Evolutionary conservation across 345 rosid species (phyloP), one percentile per base, ranked within the genome.

Genomic region (Nephelium lappaceum): DNA sequence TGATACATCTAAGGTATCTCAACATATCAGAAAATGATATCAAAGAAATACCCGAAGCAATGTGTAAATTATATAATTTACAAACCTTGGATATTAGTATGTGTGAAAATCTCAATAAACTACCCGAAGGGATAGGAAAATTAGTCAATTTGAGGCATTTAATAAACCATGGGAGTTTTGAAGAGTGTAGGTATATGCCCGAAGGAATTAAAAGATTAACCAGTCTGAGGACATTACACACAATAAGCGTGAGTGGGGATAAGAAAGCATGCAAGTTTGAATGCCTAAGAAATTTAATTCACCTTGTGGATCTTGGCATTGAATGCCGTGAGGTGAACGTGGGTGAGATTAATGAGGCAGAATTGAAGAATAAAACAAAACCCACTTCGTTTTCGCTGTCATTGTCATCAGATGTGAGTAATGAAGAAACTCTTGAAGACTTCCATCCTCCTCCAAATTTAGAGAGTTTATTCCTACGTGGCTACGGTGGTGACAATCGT

Each of bases 121-220:
- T 77, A 61, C 75, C 80, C 0, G 6, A 5, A 4, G 58, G 14
- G 15, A 58, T 27, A 1, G 61, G 23, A n/a, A 77, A 61, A 58
- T 74, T 77, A 19, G 2, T 3, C 69, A 70, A 42, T 0, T 47
- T 77, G 45, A 77, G 67, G 74, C 69, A 77, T 77, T 45, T 69
- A 11, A 3, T 15, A 5, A 21, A 16, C 10, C 0, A 0, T 3
- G 11, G 5, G 4, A 49, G 61, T 25, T 11, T 2, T 2, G 0
- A 69, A 8, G 41, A 23, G 12, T 61, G 36, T 31, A 31, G 36
- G 3, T 31, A 27, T 60, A 18, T 77, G 69, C 62, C 80, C 5
- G 61, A 62, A 45, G 80, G 80, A 61, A 58, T 77, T 11, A 69
- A 27, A 31, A 60, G 55, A 45, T 27, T 77, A 61, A 58, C 8